Percentiles rank a stretch among this genome's conserved stretches.
These are phyloP conservation scores for Xylariaceae sp. DNA, from an alignment of 2,329 filamentous ascomycete genomes.

Conservation along the genomic window DNA sequence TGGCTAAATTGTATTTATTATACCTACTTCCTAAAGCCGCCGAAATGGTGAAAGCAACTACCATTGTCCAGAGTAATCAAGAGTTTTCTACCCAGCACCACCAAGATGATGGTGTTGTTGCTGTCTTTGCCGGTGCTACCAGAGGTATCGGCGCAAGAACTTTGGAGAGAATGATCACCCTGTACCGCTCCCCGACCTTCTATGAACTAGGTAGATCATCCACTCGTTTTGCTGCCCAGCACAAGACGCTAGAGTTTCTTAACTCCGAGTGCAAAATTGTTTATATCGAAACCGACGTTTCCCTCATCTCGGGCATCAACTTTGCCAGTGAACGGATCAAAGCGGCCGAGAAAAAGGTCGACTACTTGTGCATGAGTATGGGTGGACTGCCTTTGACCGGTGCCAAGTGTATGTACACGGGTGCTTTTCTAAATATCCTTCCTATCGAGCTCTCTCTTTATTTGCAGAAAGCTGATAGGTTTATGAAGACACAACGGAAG, in stretches of 20 bases:
- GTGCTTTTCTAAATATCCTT: not conserved
- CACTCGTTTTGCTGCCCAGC: slow-evolving; percentile 13
- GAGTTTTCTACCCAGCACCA: slow-evolving; percentile 4
- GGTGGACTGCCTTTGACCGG: slow-evolving; percentile 28
- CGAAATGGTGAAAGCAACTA: slow-evolving; percentile 22
- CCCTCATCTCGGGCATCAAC: slow-evolving; percentile 30
- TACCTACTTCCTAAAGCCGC: too few relatives aligned
- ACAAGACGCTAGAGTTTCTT: slow-evolving; percentile 12
- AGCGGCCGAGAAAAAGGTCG: slow-evolving; percentile 24
- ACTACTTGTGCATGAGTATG: slow-evolving; percentile 35
- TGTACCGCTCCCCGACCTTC: slow-evolving; percentile 20
- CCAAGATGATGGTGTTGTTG: slow-evolving; percentile 1
- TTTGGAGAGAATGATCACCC: slow-evolving; percentile 27
- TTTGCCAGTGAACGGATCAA: slow-evolving; percentile 22
- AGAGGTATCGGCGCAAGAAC: slow-evolving; percentile 33
- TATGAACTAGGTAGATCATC: slow-evolving; percentile 29
- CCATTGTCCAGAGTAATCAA: slow-evolving; percentile 21
- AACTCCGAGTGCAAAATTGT: slow-evolving; percentile 25
- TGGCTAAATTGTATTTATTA: too few relatives aligned
- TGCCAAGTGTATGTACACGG: slow-evolving; percentile 18
- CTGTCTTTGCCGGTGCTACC: slow-evolving; percentile 17
- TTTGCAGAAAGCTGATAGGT: not conserved
- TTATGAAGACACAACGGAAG: slow-evolving; percentile 35
- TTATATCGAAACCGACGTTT: slow-evolving; percentile 35
- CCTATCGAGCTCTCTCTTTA: too few relatives aligned